Conservation (phyloP, 2,329 filamentous ascomycete species). For the Byssochlamys sp. region DNA sequence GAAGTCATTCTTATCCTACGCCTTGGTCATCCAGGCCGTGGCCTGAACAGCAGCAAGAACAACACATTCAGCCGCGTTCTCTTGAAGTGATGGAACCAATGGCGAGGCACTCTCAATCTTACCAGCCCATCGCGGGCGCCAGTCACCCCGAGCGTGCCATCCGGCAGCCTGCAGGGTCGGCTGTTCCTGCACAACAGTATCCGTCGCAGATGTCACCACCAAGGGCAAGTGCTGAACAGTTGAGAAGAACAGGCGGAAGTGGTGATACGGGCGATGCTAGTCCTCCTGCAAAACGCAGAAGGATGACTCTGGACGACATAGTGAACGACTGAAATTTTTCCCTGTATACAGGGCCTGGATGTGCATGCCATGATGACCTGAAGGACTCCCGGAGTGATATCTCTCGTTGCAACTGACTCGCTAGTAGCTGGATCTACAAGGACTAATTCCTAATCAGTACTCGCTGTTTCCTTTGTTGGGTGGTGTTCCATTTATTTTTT, state of each 20-base stretch:
- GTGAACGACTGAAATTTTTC: conserved; percentile 24
- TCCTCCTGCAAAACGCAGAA: conserved; percentile 26
- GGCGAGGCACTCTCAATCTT: conserved; percentile 9
- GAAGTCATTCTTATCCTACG: conserved; percentile 25
- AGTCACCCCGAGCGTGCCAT: neutral
- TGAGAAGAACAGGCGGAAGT: neutral
- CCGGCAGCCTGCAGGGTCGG: neutral
- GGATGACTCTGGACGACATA: conserved; percentile 33
- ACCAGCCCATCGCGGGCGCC: conserved; percentile 1
- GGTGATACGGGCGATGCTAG: conserved; percentile 6
- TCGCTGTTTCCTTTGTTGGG: neutral
- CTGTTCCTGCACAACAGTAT: neutral
- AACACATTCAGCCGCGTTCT: conserved; percentile 10
- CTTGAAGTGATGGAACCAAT: conserved; percentile 18
- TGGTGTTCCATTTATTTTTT: neutral
- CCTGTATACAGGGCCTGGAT: neutral
- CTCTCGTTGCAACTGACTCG: neutral
- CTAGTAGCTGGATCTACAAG: neutral
- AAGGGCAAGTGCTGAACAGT: neutral
- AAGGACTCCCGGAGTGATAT: neutral
- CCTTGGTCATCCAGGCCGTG: conserved; percentile 16
- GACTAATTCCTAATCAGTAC: neutral
- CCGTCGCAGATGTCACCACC: neutral
- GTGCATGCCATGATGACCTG: neutral
- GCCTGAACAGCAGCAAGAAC: conserved; percentile 16